Conservation (phyloP, 2,329 filamentous ascomycete species). For the Tolypocladium ophioglossoides region DNA sequence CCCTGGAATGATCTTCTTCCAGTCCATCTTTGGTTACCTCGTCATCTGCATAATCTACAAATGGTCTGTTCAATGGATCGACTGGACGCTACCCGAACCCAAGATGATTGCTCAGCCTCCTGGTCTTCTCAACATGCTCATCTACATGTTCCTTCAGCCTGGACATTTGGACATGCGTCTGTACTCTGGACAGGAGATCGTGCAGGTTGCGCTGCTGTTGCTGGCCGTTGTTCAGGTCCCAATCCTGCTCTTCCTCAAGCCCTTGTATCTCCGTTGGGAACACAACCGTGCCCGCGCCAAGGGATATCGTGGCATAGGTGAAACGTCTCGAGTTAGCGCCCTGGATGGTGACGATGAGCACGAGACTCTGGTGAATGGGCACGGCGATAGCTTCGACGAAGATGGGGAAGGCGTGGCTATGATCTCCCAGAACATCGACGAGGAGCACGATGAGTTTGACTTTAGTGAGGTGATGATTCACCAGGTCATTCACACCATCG, state of each 20-base stretch:
- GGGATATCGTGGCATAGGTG: constrained; percentile 89
- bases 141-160: constrained; percentile 97
- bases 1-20: constrained; percentile 99
- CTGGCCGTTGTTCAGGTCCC: constrained; percentile 82
- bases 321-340: constrained; percentile 78
- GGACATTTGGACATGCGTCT: constrained; percentile 63
- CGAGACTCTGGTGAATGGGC: constrained; percentile 38
- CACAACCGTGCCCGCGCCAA: constrained; percentile 79
- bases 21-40: constrained; percentile 95
- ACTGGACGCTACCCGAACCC: constrained; percentile 18
- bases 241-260: constrained; percentile 86
- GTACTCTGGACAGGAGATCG: constrained; percentile 63
- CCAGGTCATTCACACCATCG: constrained; percentile 96
- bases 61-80: constrained; percentile 81
- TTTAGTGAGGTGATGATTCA: constrained; percentile 98
- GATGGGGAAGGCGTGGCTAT: constrained; percentile 78
- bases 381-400: constrained; percentile 48
- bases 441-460: constrained; percentile 93
- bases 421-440: constrained; percentile 76
- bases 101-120: constrained; percentile 52
- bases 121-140: constrained; percentile 94
- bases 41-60: constrained; percentile 94
- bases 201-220: constrained; percentile 72
- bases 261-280: constrained; percentile 88
- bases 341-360: constrained; percentile 80